A percentile compares a stretch with the other conserved stretches of the same genome.
phyloP scores from a whole-genome alignment of 2,329 filamentous ascomycete genomes.

The Aspergillus ochraceoroseus region DNA sequence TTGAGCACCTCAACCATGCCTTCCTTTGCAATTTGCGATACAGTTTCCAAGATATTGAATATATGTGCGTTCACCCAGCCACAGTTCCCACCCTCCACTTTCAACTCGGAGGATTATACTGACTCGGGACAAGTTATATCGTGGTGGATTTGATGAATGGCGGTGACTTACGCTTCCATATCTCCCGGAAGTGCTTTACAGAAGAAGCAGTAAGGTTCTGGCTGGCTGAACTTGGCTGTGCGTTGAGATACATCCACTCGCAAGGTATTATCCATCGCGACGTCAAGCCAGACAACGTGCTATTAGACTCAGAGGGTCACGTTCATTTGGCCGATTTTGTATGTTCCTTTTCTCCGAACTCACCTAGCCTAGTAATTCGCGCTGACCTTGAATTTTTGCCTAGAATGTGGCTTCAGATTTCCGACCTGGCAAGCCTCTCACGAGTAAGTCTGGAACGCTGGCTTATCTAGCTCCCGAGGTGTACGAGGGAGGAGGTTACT shows the following conservation, averaged over 20 bases:
- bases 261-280: slow-evolving; percentile 89
- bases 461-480: slow-evolving; percentile 96
- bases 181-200: slow-evolving; percentile 94
- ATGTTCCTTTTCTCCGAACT: slow-evolving; percentile 43
- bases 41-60: slow-evolving; percentile 98
- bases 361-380: not conserved
- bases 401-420: slow-evolving; percentile 98
- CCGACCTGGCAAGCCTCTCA: slow-evolving; percentile 71
- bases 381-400: slow-evolving; percentile 14
- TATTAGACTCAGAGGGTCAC: slow-evolving; percentile 83
- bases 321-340: slow-evolving; percentile 98
- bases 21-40: slow-evolving; percentile 98
- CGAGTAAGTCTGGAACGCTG: slow-evolving; percentile 93
- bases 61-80: slow-evolving; percentile 62
- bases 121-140: slow-evolving; percentile 62
- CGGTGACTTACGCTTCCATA: slow-evolving; percentile 93
- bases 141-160: slow-evolving; percentile 98
- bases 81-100: not conserved
- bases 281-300: slow-evolving; percentile 86
- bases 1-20: slow-evolving; percentile 94
- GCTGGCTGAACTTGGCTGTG: slow-evolving; percentile 91
- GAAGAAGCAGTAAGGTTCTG: slow-evolving; percentile 96
- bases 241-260: slow-evolving; percentile 76
- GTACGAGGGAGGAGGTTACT: slow-evolving; percentile 84
- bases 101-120: slow-evolving; percentile 16